Base-by-base conservation (phyloP, 352 stramenopile genomes). In the Phytophthora boehmeriae region DNA sequence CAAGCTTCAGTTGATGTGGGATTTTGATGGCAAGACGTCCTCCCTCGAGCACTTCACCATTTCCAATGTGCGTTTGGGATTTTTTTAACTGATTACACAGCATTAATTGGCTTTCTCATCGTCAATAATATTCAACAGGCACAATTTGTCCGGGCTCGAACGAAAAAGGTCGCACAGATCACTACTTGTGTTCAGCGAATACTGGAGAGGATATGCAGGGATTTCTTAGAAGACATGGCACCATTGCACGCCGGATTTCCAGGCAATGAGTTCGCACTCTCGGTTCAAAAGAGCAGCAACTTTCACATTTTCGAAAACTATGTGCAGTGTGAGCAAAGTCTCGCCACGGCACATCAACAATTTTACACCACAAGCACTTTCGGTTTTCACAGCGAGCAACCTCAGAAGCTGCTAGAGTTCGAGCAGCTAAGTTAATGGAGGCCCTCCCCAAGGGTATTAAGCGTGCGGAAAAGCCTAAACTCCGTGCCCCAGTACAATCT, bases 221-320 rank as follows among this genome's bases (percentile, higher is more conserved):
- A 68, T 8, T 80, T 71, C 51, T 53, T 90, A 13, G 62, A 66
- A 11, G 80, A 59, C 25, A 77, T 46, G 16, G 61, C 80, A 1
- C 61, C 73, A 9, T 35, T 76, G 3, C 66, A 81, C 17, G 71
- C 67, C 6, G 66, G 68, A 1, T 83, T 87, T 43, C 75, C 78
- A 8, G 78, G 75, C 0, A 63, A 88, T 20, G 69, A 87, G 35
- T 86, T 88, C 17, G 76, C 76, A 1, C 25, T 83, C 4, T 84
- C 75, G 4, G 84, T 67, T 5, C 72, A 76, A 4, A 88, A 82
- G 45, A 89, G 81, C 56, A 88, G 76, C 58, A 88, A 86, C 42
- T 83, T 65, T 16, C 69, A 83, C 35, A 73, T 88, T 16, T 85
- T 86, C n/a, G 75, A 86, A 32, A 64, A 59, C 22, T 85, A 78